Evolutionary conservation across 257 asterid species (phyloP), one percentile per base, ranked within the genome.

Genomic region (Orobanche coerulescens): DNA sequence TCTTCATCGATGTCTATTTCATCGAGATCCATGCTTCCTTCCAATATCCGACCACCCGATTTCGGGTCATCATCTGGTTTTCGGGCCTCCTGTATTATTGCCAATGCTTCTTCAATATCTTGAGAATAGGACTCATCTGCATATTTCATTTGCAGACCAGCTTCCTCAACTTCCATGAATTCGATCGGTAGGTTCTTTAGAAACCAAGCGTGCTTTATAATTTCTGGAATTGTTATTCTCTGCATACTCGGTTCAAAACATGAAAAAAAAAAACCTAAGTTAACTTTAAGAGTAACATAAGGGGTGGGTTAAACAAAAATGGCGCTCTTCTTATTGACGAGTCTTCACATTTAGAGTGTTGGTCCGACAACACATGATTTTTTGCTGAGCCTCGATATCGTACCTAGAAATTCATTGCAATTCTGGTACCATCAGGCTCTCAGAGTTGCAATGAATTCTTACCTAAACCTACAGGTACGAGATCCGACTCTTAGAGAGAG

Each of bases 121-220:
- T 87, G 96, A 25, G 76, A 40, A 23, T 64, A 46, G 49, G 53
- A 62, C 5, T 74, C 71, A 11, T 60, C 79, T 2, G 6, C 73
- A 12, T 60, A 72, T 16, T 6, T 67, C 28, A 22, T 69, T 58
- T 73, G 65, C 53, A 58, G 14, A 62, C 73, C 76, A 2, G 81
- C 77, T 58, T 81, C 86, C 46, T 80, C 89, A 22, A 79, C 84
- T 53, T 87, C 87, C 70, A 43, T 48, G 46, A 76, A 79, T 58
- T 81, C 94, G 5, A 47, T 24, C 0, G 85, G 82, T 30, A 83
- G 74, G 72, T 78, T 78, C 47, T 78, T 79, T 8, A 83, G 73
- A 72, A 87, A 91, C 96, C 97, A 91, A 0, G 88, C 73, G 34
- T 91, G 95, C 56, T 75, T 91, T 55, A 79, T 85, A 9, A 91